Evolutionary conservation across 768 basidiomycete species (phyloP).

Genomic region (Hypholoma fasciculare): DNA sequence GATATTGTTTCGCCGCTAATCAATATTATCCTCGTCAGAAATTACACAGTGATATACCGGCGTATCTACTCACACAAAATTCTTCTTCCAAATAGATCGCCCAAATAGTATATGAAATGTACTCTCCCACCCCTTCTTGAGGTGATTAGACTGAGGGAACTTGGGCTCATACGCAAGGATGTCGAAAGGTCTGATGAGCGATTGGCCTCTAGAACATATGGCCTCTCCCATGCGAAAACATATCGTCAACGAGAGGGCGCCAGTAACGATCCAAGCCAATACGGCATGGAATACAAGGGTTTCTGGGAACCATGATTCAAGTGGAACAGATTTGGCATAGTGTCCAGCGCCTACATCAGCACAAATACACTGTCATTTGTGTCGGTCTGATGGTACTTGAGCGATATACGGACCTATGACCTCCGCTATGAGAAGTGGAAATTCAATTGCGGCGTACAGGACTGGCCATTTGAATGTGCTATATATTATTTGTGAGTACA

Average conservation of each 20-base stretch:
- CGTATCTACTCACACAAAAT: constrained; percentile 3
- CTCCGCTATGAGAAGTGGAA: background rate
- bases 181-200: background rate
- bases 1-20: background rate
- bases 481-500: background rate
- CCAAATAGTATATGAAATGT: background rate
- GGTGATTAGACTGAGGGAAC: background rate
- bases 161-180: background rate
- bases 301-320: background rate
- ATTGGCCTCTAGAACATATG: background rate
- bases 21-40: background rate
- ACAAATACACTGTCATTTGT: no score
- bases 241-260: background rate
- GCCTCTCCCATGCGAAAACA: background rate
- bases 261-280: background rate
- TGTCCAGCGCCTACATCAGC: background rate
- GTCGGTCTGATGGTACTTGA: no score
- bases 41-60: background rate
- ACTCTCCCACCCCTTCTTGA: background rate
- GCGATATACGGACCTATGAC: background rate
- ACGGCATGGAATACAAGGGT: background rate
- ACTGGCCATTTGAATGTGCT: background rate
- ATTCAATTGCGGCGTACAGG: background rate
- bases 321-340: background rate
- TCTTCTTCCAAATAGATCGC: background rate